Evolutionary conservation across 352 stramenopile genomes (phyloP).

Genomic region (Pilasporangium apinafurcum): DNA sequence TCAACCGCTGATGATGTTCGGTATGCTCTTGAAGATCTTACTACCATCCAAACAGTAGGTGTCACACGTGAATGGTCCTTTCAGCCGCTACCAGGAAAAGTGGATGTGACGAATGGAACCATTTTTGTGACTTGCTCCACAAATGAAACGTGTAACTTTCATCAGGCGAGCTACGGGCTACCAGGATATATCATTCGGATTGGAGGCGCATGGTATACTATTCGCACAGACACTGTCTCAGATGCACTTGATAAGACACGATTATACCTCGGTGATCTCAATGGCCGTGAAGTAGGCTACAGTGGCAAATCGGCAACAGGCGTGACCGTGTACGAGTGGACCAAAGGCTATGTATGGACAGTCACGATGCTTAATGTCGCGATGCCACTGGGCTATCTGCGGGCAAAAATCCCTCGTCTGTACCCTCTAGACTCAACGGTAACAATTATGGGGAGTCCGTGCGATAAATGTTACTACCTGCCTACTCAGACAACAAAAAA

Average conservation of each 20-base stretch:
- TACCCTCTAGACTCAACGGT: conserved; percentile 35
- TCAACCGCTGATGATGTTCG: conserved; percentile 57
- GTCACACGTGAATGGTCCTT: conserved; percentile 42
- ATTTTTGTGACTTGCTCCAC: conserved; percentile 55
- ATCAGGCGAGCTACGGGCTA: conserved; percentile 41
- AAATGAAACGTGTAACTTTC: conserved; percentile 45
- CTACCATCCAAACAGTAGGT: conserved; percentile 42
- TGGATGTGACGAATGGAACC: conserved; percentile 49
- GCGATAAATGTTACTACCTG: conserved; percentile 66
- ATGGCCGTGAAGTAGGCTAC: conserved; percentile 54
- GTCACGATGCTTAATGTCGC: conserved; percentile 45
- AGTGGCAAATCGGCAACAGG: conserved; percentile 21
- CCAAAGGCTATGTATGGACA: conserved; percentile 62
- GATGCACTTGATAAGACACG: conserved; percentile 24
- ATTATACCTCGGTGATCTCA: conserved; percentile 58
- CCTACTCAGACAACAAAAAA: conserved; percentile 46
- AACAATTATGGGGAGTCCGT: conserved; percentile 28
- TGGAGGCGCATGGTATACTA: conserved; percentile 60
- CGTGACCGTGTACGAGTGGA: conserved; percentile 60
- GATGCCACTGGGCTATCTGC: conserved; percentile 31
- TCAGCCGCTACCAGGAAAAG: conserved; percentile 29
- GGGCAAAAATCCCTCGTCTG: conserved; percentile 48
- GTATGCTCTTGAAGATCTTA: conserved; percentile 59
- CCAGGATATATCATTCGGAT: conserved; percentile 52
- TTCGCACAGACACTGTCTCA: conserved; percentile 38